phyloP scores from a whole-genome alignment of 768 basidiomycete species.

The Mycena indigotica region DNA sequence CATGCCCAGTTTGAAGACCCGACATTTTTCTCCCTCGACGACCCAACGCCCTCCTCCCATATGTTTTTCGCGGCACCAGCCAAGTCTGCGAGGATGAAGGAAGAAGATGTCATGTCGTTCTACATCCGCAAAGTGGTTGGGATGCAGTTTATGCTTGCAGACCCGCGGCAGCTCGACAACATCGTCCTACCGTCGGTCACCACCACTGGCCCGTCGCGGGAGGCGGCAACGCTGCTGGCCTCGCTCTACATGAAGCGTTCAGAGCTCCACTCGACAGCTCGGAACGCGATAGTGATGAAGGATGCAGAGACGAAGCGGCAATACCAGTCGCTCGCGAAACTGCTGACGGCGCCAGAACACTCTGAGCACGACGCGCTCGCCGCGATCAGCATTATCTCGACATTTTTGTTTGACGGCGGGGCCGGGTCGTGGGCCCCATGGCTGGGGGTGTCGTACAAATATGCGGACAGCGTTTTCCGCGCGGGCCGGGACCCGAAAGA shows the following conservation, averaged over 20 bases:
- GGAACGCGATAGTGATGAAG: slow-evolving; percentile 31
- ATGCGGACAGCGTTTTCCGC: slow-evolving; percentile 52
- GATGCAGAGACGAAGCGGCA: slow-evolving; percentile 25
- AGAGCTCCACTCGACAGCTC: slow-evolving; percentile 19
- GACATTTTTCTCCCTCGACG: not conserved
- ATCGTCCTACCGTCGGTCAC: slow-evolving; percentile 57
- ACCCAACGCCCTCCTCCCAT: not conserved
- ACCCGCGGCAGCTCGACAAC: slow-evolving; percentile 42
- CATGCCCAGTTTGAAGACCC: not conserved
- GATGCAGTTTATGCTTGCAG: slow-evolving; percentile 72
- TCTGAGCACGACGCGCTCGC: slow-evolving; percentile 77
- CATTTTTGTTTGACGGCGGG: slow-evolving; percentile 78
- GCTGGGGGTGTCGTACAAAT: slow-evolving; percentile 61
- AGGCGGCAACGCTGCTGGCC: slow-evolving; percentile 65
- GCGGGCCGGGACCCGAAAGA: slow-evolving; percentile 44
- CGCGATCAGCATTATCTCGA: slow-evolving; percentile 73
- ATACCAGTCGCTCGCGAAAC: slow-evolving; percentile 29
- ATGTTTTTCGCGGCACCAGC: not conserved
- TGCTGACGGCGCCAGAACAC: slow-evolving; percentile 28
- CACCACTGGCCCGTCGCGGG: slow-evolving; percentile 47
- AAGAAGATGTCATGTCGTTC: slow-evolving; percentile 37
- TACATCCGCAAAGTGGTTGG: slow-evolving; percentile 67
- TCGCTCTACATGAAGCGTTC: slow-evolving; percentile 51
- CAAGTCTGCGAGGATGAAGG: slow-evolving; percentile 15
- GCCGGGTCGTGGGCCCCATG: slow-evolving; percentile 69